Conservation (phyloP, 768 basidiomycete genomes). For the Erythrobasidium yunnanense region DNA sequence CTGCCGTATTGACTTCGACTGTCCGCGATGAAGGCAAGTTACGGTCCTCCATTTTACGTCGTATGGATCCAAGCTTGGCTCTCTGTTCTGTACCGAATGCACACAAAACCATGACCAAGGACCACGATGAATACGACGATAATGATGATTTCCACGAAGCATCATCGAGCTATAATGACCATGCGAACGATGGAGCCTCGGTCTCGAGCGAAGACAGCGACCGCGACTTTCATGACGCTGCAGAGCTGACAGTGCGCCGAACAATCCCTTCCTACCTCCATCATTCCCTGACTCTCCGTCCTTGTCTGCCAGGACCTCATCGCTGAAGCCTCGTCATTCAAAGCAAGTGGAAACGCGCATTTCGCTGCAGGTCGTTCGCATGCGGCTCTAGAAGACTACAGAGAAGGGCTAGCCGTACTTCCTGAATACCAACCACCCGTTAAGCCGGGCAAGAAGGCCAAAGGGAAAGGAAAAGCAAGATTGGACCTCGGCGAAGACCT, state of each 20-base stretch:
- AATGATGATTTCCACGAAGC: too few relatives aligned
- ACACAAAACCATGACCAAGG: too few relatives aligned
- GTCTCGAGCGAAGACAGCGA: too few relatives aligned
- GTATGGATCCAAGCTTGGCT: too few relatives aligned
- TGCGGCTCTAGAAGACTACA: constrained; percentile 24
- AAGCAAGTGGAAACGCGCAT: constrained; percentile 24
- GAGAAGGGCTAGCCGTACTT: constrained; percentile 23
- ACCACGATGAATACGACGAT: too few relatives aligned
- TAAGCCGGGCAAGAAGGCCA: neutral
- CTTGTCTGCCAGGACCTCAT: constrained; percentile 17
- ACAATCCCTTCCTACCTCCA: neutral
- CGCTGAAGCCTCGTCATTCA: constrained; percentile 17
- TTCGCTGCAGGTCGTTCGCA: constrained; percentile 12
- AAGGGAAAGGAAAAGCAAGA: constrained; percentile 27
- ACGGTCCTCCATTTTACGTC: constrained; percentile 14
- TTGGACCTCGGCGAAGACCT: neutral
- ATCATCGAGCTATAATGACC: too few relatives aligned
- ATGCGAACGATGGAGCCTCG: too few relatives aligned
- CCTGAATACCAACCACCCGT: neutral
- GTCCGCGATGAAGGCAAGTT: constrained; percentile 10
- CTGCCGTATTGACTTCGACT: constrained; percentile 89
- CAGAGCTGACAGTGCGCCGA: constrained; percentile 15
- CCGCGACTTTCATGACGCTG: too few relatives aligned
- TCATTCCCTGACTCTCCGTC: neutral
- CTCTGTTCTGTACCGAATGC: too few relatives aligned